These are phyloP conservation scores for Pseudogymnoascus sp. DNA, from an alignment of 2,329 filamentous ascomycete genomes.

Conservation along the genomic window DNA sequence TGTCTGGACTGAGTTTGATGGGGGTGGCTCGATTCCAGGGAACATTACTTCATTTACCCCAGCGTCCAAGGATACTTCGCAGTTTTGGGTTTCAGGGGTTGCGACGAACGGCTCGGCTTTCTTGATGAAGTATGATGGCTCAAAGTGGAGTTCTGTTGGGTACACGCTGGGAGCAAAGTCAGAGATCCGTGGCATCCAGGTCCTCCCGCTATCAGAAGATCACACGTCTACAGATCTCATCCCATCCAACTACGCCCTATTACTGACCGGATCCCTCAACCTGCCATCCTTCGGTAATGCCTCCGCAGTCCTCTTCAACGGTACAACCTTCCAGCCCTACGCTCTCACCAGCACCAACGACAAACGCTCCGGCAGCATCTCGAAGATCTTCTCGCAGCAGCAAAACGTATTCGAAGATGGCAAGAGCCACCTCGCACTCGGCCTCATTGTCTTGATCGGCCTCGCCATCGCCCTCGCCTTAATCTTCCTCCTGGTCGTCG, in stretches of 20 bases:
- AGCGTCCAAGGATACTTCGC: slow-evolving; percentile 60
- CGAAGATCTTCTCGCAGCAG: slow-evolving; percentile 75
- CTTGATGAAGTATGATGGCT: slow-evolving; percentile 74
- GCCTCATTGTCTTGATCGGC: slow-evolving; percentile 72
- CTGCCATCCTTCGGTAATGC: slow-evolving; percentile 70
- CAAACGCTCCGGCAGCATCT: slow-evolving; percentile 63
- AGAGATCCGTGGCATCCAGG: slow-evolving; percentile 68
- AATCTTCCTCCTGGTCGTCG: slow-evolving; percentile 68
- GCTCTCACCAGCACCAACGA: slow-evolving; percentile 63
- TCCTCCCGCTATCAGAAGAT: slow-evolving; percentile 61
- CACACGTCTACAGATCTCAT: slow-evolving; percentile 61
- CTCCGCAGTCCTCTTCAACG: slow-evolving; percentile 83
- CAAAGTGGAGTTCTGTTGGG: slow-evolving; percentile 58
- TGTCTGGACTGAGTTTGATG: slow-evolving; percentile 56
- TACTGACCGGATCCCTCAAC: slow-evolving; percentile 77
- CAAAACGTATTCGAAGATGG: slow-evolving; percentile 57
- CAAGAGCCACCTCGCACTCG: slow-evolving; percentile 57
- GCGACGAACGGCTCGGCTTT: slow-evolving; percentile 61
- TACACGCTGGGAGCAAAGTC: slow-evolving; percentile 57
- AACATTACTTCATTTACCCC: slow-evolving; percentile 68
- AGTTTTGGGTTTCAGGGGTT: slow-evolving; percentile 77
- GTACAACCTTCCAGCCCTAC: slow-evolving; percentile 69
- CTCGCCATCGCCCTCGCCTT: slow-evolving; percentile 70
- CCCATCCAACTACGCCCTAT: slow-evolving; percentile 58
- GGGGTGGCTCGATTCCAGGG: slow-evolving; percentile 62